Evolutionary conservation across 768 basidiomycete genomes (phyloP), one percentile per base, ranked within the genome.

Genomic region (Russula ochroleuca): DNA sequence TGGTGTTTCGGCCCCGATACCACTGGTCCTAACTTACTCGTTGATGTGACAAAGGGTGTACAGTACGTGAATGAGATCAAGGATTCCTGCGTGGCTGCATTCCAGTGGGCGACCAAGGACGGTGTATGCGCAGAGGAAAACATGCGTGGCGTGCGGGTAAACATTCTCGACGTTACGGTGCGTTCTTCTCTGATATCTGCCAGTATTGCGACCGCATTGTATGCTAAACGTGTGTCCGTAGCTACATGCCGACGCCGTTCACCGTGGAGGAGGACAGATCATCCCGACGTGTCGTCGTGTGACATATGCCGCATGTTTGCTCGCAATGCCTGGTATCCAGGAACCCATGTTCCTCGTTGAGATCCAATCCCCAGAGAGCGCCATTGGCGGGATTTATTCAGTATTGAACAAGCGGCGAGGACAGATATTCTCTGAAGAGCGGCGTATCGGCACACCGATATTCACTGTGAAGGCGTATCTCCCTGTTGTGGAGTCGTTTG

Each of bases 1-100:
- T 99, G 97, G 97, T 93, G 92, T 78, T 99, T 99, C 83, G 97
- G 96, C 71, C 97, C 97, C 67, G 97, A 99, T 69, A 97, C 93
- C 57, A 94, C 92, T 69, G 97, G 97, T 50, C 87, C 97, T 62
- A 99, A 99, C 79, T 77, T 99, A 77, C 78, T 99, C 76, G 93
- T 97, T 72, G 97, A 99, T 78, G 92, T 90, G 70, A 98, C 97
- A 71, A 99, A 98, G 85, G 97, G 94, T 81, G 94, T 97, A 63
- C 97, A 99, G 74, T 98, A 97, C 81, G 80, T 99, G 67, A 96
- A 94, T 75, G 97, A 99, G 85, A 99, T 99, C 83, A 98, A 99
- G 83, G 97, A 99, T 77, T 98, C 97, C 69, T 97, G 94, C 75
- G 85, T 99, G 75, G 96, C 97, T 70, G 94, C 94, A 52, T 92